Percentiles rank a stretch among this genome's conserved stretches.
Conservation (phyloP, 129 eudicot species). For the Glebionis coronaria region DNA sequence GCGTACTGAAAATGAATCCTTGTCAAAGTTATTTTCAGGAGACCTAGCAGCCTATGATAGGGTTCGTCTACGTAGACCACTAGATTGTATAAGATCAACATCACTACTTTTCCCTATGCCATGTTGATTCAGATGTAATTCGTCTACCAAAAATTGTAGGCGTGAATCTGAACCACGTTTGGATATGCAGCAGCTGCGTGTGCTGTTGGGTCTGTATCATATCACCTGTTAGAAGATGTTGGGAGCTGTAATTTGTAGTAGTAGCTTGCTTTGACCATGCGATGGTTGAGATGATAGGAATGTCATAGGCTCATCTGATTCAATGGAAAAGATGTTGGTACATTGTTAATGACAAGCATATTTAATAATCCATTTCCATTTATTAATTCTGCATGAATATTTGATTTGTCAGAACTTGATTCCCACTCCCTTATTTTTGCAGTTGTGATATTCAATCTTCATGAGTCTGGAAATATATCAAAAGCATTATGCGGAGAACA, state of each 20-base stretch:
- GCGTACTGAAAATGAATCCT: conserved; percentile 35
- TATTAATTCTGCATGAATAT: no score
- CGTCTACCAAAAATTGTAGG: conserved; percentile 59
- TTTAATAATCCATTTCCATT: no score
- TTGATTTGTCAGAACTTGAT: no score
- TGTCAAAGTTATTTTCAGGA: conserved; percentile 33
- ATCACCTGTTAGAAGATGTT: no score
- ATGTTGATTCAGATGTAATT: conserved; percentile 34
- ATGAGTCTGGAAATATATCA: conserved; percentile 89
- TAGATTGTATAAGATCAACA: conserved; percentile 45
- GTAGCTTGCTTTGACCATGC: no score
- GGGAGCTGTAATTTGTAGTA: no score
- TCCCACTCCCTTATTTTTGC: conserved; percentile 11
- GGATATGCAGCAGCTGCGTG: conserved; percentile 93
- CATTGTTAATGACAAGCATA: no score
- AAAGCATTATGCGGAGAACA: conserved; percentile 87
- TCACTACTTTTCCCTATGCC: conserved; percentile 68
- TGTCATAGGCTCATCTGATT: no score
- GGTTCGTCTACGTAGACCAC: conserved; percentile 73
- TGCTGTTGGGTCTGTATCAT: conserved; percentile 95
- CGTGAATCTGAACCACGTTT: conserved; percentile 90
- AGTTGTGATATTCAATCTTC: conserved; percentile 89
- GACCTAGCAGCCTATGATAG: conserved; percentile 39
- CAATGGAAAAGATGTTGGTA: no score
- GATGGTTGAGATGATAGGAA: no score